Percentiles rank a stretch among this genome's conserved stretches.
Evolutionary conservation across 1,139 yeast species (phyloP).

Genomic region (Groenewaldozyma sp.): DNA sequence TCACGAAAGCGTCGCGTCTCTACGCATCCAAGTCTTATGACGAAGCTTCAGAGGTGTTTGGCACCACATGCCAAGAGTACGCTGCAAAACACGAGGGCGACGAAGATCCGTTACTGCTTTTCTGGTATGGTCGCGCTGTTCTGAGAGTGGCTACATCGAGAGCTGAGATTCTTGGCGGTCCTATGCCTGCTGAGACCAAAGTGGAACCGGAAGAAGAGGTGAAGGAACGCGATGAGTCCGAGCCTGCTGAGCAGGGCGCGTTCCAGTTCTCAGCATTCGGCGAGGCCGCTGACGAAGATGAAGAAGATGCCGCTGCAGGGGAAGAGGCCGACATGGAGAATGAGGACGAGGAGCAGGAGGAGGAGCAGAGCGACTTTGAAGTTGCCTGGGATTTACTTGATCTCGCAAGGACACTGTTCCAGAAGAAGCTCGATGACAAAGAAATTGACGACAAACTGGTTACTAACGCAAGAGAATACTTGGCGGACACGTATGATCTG

Average conservation of each 20-base stretch:
- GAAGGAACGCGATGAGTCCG: constrained; percentile 14
- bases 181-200: constrained; percentile 29
- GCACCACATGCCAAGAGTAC: constrained; percentile 59
- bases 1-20: constrained; percentile 52
- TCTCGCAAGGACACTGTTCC: constrained; percentile 57
- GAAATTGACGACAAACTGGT: constrained; percentile 21
- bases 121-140: constrained; percentile 70
- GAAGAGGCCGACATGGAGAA: constrained; percentile 32
- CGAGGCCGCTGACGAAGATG: constrained; percentile 41
- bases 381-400: constrained; percentile 85
- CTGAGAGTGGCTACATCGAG: constrained; percentile 69
- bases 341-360: constrained; percentile 30
- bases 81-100: constrained; percentile 44
- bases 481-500: constrained; percentile 70
- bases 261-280: constrained; percentile 48
- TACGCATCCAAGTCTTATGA: constrained; percentile 60
- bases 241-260: constrained; percentile 23
- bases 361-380: constrained; percentile 61
- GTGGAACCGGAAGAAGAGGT: constrained; percentile 15
- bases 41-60: constrained; percentile 59
- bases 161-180: constrained; percentile 67
- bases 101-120: constrained; percentile 64
- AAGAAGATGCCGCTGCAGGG: constrained; percentile 25
- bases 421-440: constrained; percentile 32
- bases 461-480: constrained; percentile 34